phyloP scores from a whole-genome alignment of 148 eudicot genomes.

The Arbutus unedo region DNA sequence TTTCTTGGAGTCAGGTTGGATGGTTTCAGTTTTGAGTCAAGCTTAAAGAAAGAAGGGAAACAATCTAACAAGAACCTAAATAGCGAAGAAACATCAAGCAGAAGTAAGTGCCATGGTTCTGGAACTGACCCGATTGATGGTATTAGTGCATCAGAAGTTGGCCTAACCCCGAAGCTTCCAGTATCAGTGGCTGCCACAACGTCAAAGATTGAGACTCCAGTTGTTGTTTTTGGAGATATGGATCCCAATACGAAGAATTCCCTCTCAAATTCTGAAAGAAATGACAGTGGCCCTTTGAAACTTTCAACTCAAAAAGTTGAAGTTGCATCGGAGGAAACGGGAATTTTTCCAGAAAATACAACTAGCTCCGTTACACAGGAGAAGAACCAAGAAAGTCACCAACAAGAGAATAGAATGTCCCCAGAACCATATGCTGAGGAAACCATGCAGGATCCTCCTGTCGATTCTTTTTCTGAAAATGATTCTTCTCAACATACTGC shows the following conservation, averaged over 20 bases:
- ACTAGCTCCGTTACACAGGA: constrained; percentile 18
- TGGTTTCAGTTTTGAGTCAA: constrained; percentile 48
- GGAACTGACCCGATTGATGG: constrained; percentile 19
- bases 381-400: constrained; percentile 19
- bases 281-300: constrained; percentile 24
- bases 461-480: constrained; percentile 23
- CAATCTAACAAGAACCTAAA: constrained; percentile 29
- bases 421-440: constrained; percentile 24
- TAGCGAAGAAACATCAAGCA: constrained; percentile 25
- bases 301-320: constrained; percentile 21
- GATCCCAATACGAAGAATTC: constrained; percentile 17
- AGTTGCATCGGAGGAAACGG: constrained; percentile 24
- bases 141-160: constrained; percentile 27
- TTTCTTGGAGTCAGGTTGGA: constrained; percentile 48
- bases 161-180: constrained; percentile 21
- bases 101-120: constrained; percentile 31
- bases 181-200: constrained; percentile 21
- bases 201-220: constrained; percentile 31
- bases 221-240: constrained; percentile 17
- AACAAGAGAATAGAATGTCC: constrained; percentile 28
- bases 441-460: constrained; percentile 22
- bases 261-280: constrained; percentile 21
- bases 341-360: constrained; percentile 25
- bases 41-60: constrained; percentile 35
- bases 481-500: constrained; percentile 25